Conservation (phyloP, 2,329 filamentous ascomycete species). For the Ophiostoma populinum region DNA sequence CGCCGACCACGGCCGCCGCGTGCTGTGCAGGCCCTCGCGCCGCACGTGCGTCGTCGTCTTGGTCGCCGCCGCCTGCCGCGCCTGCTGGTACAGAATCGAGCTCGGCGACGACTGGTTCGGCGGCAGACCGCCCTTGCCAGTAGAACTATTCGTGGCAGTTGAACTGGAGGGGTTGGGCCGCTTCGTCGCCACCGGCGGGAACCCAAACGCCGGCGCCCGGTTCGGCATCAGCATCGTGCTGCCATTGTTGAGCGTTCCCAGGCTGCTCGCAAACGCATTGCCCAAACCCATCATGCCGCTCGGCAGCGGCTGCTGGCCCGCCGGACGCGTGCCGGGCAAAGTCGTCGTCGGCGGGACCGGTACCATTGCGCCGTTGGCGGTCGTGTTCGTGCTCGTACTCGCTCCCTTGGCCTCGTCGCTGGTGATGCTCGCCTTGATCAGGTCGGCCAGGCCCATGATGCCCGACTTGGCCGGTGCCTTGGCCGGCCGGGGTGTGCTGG, state of each 20-base stretch:
- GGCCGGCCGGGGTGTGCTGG: too few species aligned
- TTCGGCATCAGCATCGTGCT: slow-evolving; percentile 11
- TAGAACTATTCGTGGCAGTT: too few species aligned
- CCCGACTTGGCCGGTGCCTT: not conserved
- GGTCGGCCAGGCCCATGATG: slow-evolving; percentile 12
- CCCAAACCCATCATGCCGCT: not conserved
- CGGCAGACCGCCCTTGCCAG: slow-evolving; percentile 26
- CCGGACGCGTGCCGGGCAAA: too few species aligned
- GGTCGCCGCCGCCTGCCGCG: slow-evolving; percentile 39
- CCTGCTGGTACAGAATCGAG: slow-evolving; percentile 38
- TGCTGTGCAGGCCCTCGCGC: slow-evolving; percentile 40
- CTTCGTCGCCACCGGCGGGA: too few species aligned
- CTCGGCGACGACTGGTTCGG: slow-evolving; percentile 40
- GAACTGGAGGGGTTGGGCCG: too few species aligned
- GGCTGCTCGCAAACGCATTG: not conserved
- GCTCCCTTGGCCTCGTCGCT: slow-evolving; percentile 5
- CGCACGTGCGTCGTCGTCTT: slow-evolving; percentile 37
- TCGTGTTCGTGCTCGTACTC: not conserved
- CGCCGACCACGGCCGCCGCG: slow-evolving; percentile 67
- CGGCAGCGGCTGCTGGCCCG: not conserved
- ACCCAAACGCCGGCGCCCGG: slow-evolving; percentile 2
- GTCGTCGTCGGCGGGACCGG: too few species aligned
- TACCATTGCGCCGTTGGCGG: too few species aligned
- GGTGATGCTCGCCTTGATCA: slow-evolving; percentile 14
- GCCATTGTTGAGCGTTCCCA: not conserved